phyloP scores from a whole-genome alignment of 2,329 filamentous ascomycete genomes.

The Fusarium penzigii region DNA sequence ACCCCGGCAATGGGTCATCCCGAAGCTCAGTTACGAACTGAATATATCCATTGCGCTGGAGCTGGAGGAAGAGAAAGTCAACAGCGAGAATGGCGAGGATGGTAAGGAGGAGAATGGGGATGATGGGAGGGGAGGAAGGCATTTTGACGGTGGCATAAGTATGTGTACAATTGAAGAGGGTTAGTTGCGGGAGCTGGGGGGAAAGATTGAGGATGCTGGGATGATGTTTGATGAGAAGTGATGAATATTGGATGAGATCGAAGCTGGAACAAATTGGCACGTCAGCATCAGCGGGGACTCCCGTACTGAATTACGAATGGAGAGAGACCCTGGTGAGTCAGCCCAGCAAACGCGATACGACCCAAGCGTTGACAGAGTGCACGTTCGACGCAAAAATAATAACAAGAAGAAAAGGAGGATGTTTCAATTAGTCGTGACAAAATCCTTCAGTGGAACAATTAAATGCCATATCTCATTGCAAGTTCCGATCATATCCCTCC shows the following conservation, averaged over 20 bases:
- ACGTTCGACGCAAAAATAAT: no score
- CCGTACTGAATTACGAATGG: no score
- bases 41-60: constrained; percentile 24
- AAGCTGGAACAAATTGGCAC: no score
- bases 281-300: no score
- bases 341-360: no score
- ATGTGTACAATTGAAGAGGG: not conserved
- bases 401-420: no score
- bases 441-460: not conserved
- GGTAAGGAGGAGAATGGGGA: constrained; percentile 15
- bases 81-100: constrained; percentile 19
- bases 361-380: no score
- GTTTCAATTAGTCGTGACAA: no score
- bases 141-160: constrained; percentile 2
- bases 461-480: not conserved
- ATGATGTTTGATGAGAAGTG: no score
- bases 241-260: no score
- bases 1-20: constrained; percentile 13
- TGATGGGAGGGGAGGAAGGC: constrained; percentile 4
- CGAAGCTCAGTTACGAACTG: constrained; percentile 11
- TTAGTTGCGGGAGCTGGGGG: not conserved
- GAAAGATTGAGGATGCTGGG: no score
- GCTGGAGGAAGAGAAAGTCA: constrained; percentile 24
- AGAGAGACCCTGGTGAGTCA: no score
- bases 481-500: not conserved